These are phyloP conservation scores for Diversispora epigaea DNA, from an alignment of 192 early-diverging fungal species.

Conservation along the genomic window DNA sequence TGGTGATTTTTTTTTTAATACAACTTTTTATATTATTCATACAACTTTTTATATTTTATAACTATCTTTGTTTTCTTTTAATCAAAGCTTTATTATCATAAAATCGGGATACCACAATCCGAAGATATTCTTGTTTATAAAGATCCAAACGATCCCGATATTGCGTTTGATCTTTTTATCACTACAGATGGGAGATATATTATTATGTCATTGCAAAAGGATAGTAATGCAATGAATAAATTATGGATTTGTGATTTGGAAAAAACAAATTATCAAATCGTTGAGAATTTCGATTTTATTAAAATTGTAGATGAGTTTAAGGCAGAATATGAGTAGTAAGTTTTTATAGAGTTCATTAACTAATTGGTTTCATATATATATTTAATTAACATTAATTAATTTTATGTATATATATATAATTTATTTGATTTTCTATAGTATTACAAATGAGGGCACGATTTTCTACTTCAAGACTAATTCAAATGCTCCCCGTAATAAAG, in stretches of 20 bases:
- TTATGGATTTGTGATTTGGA: conserved; percentile 46
- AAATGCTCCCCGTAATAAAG: conserved; percentile 58
- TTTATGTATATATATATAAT: neutral
- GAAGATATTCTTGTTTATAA: conserved; percentile 61
- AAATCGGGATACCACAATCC: conserved; percentile 57
- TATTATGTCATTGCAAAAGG: conserved; percentile 45
- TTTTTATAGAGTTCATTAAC: neutral
- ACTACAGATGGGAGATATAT: conserved; percentile 64
- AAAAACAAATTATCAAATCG: conserved; percentile 26
- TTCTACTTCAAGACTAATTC: conserved; percentile 65
- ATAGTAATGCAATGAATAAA: conserved; percentile 50
- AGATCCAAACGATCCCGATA: conserved; percentile 50
- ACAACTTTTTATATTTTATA: neutral
- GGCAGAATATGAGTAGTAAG: conserved; percentile 45
- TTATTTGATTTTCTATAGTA: conserved; percentile 25
- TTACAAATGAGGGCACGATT: conserved; percentile 57
- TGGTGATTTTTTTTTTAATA: conserved; percentile 16
- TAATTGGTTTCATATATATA: neutral
- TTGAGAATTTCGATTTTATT: conserved; percentile 36
- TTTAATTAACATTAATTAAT: neutral
- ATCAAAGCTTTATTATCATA: conserved; percentile 49
- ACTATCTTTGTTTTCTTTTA: neutral
- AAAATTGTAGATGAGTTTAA: conserved; percentile 58
- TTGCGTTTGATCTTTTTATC: conserved; percentile 33
- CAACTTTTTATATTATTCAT: neutral